A percentile compares a stretch with the other conserved stretches of the same genome.
phyloP scores from a whole-genome alignment of 352 stramenopile species.

The Globisporangium echinulatum region DNA sequence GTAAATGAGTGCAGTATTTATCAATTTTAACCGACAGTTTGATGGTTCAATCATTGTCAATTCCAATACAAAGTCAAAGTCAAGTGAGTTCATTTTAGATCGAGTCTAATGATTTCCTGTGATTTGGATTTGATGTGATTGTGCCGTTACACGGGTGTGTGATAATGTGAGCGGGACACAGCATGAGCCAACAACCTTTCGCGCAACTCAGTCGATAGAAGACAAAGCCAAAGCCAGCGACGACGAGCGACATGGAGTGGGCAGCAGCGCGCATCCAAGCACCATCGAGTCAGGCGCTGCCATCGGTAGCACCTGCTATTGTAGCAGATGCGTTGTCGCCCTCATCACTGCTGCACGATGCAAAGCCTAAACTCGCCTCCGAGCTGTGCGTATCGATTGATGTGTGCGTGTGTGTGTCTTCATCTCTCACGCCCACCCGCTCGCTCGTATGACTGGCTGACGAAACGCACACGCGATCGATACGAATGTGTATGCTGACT shows the following conservation, averaged over 20 bases:
- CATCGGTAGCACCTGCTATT: not conserved
- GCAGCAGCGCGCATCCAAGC: not conserved
- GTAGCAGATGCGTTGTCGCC: not conserved
- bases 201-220: no score
- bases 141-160: no score
- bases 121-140: no score
- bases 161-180: no score
- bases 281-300: not conserved
- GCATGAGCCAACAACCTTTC: no score
- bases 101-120: no score
- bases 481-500: not conserved
- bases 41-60: no score
- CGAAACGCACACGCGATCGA: not conserved
- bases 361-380: conserved; percentile 10
- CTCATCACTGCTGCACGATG: not conserved
- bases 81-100: no score
- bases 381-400: conserved; percentile 11
- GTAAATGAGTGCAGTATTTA: conserved; percentile 16
- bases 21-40: no score
- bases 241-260: not conserved
- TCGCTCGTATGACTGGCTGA: not conserved
- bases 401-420: not conserved
- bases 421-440: not conserved
- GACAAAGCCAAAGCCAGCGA: no score
- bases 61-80: no score